phyloP scores from a whole-genome alignment of 2,329 filamentous ascomycete genomes.

The Exophiala alcalophila region DNA sequence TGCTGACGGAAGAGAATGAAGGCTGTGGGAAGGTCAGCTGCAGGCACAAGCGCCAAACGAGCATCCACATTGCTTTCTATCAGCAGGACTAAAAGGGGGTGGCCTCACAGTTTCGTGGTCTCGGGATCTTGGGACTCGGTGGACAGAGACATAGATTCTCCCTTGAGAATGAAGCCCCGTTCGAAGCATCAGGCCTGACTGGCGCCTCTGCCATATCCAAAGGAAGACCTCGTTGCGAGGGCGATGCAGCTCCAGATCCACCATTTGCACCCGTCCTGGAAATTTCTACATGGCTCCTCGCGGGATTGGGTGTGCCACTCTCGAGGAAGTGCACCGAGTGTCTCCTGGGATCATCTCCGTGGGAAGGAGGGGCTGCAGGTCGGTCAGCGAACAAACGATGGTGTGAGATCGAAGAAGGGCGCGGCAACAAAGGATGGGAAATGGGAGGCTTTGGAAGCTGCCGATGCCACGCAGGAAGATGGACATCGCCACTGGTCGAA shows the following conservation, averaged over 20 bases:
- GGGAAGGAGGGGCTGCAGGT: conserved; percentile 8
- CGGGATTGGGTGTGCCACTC: not conserved
- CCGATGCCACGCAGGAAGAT: conserved; percentile 45
- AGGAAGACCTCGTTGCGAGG: conserved; percentile 11
- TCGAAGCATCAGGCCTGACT: conserved; percentile 3
- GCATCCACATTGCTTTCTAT: not conserved
- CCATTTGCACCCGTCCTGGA: conserved; percentile 4
- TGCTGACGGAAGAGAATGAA: conserved; percentile 98
- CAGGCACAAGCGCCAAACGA: conserved; percentile 18
- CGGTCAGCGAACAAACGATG: conserved; percentile 29
- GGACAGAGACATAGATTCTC: conserved; percentile 62
- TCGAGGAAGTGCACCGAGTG: conserved; percentile 21
- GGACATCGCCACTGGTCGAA: conserved; percentile 25
- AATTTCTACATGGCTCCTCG: conserved; percentile 11
- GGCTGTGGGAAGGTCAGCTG: conserved; percentile 54
- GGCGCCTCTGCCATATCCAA: conserved; percentile 11
- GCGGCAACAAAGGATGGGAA: conserved; percentile 34
- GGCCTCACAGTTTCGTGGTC: conserved; percentile 66
- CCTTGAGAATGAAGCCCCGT: conserved; percentile 8
- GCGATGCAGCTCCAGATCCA: conserved; percentile 6
- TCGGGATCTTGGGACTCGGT: conserved; percentile 67
- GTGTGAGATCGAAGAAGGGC: conserved; percentile 29
- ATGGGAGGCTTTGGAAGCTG: conserved; percentile 45
- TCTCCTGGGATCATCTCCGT: conserved; percentile 19
- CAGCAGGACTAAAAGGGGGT: not conserved